Conservation (phyloP, 2,329 filamentous ascomycete species). For the Colletotrichum nymphaeae region DNA sequence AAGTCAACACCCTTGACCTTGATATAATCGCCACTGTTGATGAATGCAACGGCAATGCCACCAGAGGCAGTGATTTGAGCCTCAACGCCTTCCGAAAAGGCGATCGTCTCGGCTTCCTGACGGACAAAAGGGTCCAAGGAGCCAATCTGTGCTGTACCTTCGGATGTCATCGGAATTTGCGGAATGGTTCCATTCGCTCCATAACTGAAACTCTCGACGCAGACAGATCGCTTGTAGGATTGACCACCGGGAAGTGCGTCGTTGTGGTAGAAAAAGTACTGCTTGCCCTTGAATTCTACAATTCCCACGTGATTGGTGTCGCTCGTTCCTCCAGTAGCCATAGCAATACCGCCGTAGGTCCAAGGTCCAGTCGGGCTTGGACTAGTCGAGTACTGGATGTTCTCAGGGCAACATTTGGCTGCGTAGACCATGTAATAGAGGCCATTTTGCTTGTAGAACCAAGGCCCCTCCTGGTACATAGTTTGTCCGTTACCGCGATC, state of each 20-base stretch:
- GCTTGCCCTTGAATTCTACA: neutral
- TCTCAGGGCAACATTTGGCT: constrained; percentile 44
- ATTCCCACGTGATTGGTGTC: neutral
- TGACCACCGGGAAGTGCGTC: neutral
- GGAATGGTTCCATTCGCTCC: constrained; percentile 44
- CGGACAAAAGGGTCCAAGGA: constrained; percentile 43
- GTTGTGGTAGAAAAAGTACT: neutral
- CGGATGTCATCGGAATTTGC: constrained; percentile 40
- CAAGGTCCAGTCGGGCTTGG: constrained; percentile 33
- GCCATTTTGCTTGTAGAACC: constrained; percentile 45
- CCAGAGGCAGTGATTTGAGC: constrained; percentile 38
- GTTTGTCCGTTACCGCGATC: neutral
- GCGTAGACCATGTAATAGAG: constrained; percentile 46
- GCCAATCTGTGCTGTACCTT: constrained; percentile 42
- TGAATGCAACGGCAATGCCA: constrained; percentile 40
- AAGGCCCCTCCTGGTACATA: constrained; percentile 44
- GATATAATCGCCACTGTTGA: constrained; percentile 46
- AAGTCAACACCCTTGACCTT: constrained; percentile 46
- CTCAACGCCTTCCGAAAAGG: constrained; percentile 41
- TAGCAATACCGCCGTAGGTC: neutral
- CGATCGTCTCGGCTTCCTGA: constrained; percentile 45
- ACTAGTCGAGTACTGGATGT: constrained; percentile 45
- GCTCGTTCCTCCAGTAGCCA: neutral
- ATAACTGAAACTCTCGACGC: neutral
- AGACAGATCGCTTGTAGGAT: neutral